Conservation (phyloP, 352 stramenopile species). For the Globisporangium cystogenes region DNA sequence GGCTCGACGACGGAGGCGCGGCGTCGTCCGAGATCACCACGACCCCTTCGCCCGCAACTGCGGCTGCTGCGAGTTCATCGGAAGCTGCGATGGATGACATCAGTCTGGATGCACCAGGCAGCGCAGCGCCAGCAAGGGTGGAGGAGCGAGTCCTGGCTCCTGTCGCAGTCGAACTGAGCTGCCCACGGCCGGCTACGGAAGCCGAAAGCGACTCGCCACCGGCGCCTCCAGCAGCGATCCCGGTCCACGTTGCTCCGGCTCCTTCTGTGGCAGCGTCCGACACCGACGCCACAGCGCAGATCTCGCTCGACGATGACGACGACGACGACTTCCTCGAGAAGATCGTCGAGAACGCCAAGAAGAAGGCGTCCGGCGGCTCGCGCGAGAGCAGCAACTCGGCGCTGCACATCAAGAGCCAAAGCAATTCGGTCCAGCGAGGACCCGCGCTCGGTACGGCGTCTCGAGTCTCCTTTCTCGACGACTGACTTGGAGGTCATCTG, state of each 20-base stretch:
- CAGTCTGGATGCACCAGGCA: slow-evolving; percentile 3
- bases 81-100: slow-evolving; percentile 12
- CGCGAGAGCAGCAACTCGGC: slow-evolving; percentile 55
- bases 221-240: slow-evolving; percentile 14
- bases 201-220: too few species aligned
- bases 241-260: slow-evolving; percentile 5
- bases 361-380: slow-evolving; percentile 24
- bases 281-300: slow-evolving; percentile 4
- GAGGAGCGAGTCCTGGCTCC: neutral
- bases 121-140: neutral
- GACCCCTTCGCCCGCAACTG: too few species aligned
- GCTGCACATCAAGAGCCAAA: slow-evolving; percentile 64
- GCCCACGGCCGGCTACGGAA: neutral
- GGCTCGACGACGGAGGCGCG: slow-evolving; percentile 51
- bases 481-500: neutral
- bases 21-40: neutral
- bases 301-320: slow-evolving; percentile 35
- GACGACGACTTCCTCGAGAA: slow-evolving; percentile 47
- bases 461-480: neutral
- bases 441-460: slow-evolving; percentile 1
- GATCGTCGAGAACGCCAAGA: slow-evolving; percentile 52
- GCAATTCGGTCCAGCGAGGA: slow-evolving; percentile 19
- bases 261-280: neutral
- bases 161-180: neutral
- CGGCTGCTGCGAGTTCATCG: neutral